Evolutionary conservation across 129 eudicot genomes (phyloP), one percentile per base, ranked within the genome.

Genomic region (Gnaphalium uliginosum): DNA sequence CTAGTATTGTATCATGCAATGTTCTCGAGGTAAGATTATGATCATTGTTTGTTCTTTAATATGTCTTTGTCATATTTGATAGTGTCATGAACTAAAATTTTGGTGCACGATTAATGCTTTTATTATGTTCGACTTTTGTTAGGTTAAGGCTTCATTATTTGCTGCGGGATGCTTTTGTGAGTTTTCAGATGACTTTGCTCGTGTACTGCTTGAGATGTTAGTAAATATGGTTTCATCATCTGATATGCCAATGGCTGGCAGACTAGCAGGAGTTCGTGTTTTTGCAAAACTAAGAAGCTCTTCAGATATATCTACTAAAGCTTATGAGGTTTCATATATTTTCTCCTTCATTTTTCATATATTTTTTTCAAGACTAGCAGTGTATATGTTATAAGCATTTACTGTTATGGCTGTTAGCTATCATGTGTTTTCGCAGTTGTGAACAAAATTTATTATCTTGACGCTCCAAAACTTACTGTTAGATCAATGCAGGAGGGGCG

Each of bases 111-210:
- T 67, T 74, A 61, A 24, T 15, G 41, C 63, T 82, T 53, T 33
- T n/a, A 15, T 63, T 2, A 19, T 33, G 4, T 61, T 25, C 10
- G 6, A 9, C 43, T 15, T 25, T 76, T 39, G 82, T 48, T 83
- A 89, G 98, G 90, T 87, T 43, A 90, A 86, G 86, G 97, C 96
- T 32, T 81, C 99, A 5, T 80, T 91, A 66, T 94, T 90, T 85
- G 91, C 98, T 80, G 93, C 91, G 1, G 91, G 91, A 66, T 88
- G 97, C 87, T 88, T 90, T 81, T 83, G 85, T 78, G 97, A 94
- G 78, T 56, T 71, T 76, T 86, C 91, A 9, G 90, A 89, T 58
- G 97, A 90, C 82, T 94, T 94, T 82, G 87, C 88, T 37, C 69
- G 51, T 72, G 88, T 90, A 78, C 83, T 90, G 68, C 79, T 94